Evolutionary conservation across 2,329 filamentous ascomycete genomes (phyloP), one percentile per base, ranked within the genome.

Genomic region (Ascochyta lentis): DNA sequence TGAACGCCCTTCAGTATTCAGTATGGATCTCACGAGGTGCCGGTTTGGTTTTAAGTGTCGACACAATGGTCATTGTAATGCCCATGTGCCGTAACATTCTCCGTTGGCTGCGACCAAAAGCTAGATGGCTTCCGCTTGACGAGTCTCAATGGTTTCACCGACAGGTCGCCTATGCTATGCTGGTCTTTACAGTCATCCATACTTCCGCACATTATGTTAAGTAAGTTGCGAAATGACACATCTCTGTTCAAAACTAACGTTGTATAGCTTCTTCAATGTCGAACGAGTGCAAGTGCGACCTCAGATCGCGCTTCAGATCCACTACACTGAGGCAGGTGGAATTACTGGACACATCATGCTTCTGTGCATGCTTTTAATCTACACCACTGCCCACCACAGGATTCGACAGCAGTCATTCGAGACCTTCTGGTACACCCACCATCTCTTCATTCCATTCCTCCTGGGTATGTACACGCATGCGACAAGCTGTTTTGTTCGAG

Each of bases 401-500:
- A 98, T 99, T 63, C 90, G 95, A 50, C 94, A 98, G 74, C 95
- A 99, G 74, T 96, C 92, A 0, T 99, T 93, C 72, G 95, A 99
- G 79, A 96, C 94, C 0, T 99, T 99, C 76, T 99, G 95, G 95
- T 99, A 99, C 78, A 96, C 92, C 0, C 95, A 99, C 77, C 95
- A 99, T 70, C 85, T 99, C n/a, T 98, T 98, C 71, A 90, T 99
- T 58, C 94, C 95, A 1, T 99, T 99, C 77, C 79, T 98, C 70
- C 83, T 99, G 40, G 94, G 86, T 41, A 87, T 99, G 65, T 99
- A 98, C 78, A 98, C 94, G 12, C 95, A 99, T 76, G 94, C 95
- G 1, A 91, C 91, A 7, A 93, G 92, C 56, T 99, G 95, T 78
- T 99, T 99, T 79, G 95, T 99, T 35, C 90, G 95, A 64, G 93